These are phyloP conservation scores for Melocanna baccifera DNA, from an alignment of 176 grass and related monocot genomes.

Conservation along the genomic window DNA sequence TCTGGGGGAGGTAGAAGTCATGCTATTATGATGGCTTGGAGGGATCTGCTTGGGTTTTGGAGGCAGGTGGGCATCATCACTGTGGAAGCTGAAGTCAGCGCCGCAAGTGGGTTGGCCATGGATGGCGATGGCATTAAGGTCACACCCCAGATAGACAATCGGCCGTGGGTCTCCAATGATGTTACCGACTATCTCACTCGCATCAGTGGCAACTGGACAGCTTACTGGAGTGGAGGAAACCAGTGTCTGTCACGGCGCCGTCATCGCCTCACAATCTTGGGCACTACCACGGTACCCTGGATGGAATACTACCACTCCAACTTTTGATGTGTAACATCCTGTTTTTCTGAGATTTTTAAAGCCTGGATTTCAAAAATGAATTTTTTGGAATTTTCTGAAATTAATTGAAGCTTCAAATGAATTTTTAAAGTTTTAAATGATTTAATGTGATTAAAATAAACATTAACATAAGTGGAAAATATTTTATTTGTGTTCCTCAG, in stretches of 20 bases:
- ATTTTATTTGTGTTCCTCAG: too few species aligned
- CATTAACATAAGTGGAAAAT: too few species aligned
- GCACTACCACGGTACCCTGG: too few species aligned
- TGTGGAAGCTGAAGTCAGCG: slow-evolving; percentile 36
- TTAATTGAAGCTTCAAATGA: too few species aligned
- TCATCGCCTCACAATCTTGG: not conserved
- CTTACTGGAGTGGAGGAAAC: not conserved
- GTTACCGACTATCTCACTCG: not conserved
- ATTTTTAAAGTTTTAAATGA: too few species aligned
- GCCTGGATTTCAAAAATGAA: too few species aligned
- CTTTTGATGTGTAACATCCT: too few species aligned
- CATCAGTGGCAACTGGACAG: not conserved
- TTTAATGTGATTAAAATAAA: too few species aligned
- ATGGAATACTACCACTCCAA: too few species aligned
- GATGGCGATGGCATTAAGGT: not conserved
- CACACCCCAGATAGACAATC: too few species aligned
- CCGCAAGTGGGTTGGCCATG: slow-evolving; percentile 42
- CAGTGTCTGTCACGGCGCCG: not conserved
- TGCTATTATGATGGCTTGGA: not conserved
- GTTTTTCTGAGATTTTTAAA: too few species aligned
- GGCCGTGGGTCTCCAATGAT: not conserved
- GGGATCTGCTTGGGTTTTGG: not conserved
- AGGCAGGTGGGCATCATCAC: slow-evolving; percentile 19
- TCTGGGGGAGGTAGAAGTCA: not conserved
- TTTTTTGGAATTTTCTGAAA: too few species aligned